These are phyloP conservation scores for Chenopodium quinoa DNA, from an alignment of 148 eudicot species.

Conservation along the genomic window DNA sequence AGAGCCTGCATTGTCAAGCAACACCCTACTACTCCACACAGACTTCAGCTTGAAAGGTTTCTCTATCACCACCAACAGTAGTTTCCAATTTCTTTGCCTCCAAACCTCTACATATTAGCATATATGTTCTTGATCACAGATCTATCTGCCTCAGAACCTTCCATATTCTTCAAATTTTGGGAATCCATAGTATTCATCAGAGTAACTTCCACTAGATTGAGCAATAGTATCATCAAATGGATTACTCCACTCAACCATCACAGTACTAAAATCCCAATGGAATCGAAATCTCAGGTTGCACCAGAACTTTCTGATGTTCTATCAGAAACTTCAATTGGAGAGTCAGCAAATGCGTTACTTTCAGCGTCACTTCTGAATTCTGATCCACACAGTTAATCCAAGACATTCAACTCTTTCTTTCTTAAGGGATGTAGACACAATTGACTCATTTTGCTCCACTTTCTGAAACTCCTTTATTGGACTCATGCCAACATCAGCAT, in stretches of 20 bases:
- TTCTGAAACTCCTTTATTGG: slow-evolving; percentile 17
- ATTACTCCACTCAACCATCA: slow-evolving; percentile 62
- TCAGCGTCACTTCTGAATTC: slow-evolving; percentile 1
- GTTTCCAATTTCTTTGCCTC: slow-evolving; percentile 10
- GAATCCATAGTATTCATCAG: slow-evolving; percentile 2
- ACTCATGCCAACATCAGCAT: slow-evolving; percentile 2
- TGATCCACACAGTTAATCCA: background rate
- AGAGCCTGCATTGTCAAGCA: background rate
- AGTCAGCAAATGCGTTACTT: slow-evolving; percentile 18
- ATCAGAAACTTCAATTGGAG: slow-evolving; percentile 7
- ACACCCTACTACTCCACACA: background rate
- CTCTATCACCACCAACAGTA: no score
- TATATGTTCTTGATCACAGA: background rate
- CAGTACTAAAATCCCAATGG: slow-evolving; percentile 73
- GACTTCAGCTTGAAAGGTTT: background rate
- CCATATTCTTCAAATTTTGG: background rate
- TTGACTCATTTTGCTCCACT: slow-evolving; percentile 27
- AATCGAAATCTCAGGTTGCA: slow-evolving; percentile 35
- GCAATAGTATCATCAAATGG: slow-evolving; percentile 38
- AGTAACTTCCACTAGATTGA: slow-evolving; percentile 1
- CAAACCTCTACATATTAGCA: background rate
- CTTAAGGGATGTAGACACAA: no score
- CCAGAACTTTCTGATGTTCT: slow-evolving; percentile 13
- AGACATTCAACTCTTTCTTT: slow-evolving; percentile 7
- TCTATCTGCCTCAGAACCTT: slow-evolving; percentile 1